Evolutionary conservation across 2,329 filamentous ascomycete genomes (phyloP).

Genomic region (Pezicula radicicola): DNA sequence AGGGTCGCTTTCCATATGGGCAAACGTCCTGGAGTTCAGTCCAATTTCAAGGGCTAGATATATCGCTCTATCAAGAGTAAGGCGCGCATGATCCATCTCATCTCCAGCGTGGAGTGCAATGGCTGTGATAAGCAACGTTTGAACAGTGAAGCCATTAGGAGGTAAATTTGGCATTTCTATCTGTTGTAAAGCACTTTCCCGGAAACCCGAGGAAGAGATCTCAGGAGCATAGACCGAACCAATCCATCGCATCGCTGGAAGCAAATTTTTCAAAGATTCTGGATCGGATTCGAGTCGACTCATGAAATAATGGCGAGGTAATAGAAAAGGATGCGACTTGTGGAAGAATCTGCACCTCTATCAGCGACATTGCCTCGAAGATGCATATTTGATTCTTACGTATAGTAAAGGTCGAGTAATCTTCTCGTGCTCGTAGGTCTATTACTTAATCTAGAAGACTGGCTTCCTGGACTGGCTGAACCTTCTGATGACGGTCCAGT

Average conservation of each 20-base stretch:
- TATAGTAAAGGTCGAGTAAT: conserved; percentile 20
- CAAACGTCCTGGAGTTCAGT: conserved; percentile 55
- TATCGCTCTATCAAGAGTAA: conserved; percentile 44
- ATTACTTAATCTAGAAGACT: conserved; percentile 7
- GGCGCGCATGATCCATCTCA: conserved; percentile 20
- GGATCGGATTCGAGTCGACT: conserved; percentile 29
- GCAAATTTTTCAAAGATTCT: conserved; percentile 26
- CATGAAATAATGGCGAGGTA: conserved; percentile 31
- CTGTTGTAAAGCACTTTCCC: conserved; percentile 21
- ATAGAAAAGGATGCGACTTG: conserved; percentile 32
- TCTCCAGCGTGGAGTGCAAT: conserved; percentile 33
- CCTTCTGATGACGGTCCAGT: conserved; percentile 10
- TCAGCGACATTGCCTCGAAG: conserved; percentile 20
- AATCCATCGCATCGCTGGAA: conserved; percentile 33
- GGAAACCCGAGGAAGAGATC: conserved; percentile 28
- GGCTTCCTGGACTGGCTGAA: conserved; percentile 15
- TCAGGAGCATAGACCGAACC: conserved; percentile 34
- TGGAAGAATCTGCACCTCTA: conserved; percentile 27
- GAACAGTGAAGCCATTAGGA: conserved; percentile 30
- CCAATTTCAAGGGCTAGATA: conserved; percentile 57
- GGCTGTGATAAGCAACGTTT: conserved; percentile 34
- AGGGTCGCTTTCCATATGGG: conserved; percentile 33
- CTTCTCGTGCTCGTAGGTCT: conserved; percentile 16
- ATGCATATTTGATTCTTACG: conserved; percentile 15
- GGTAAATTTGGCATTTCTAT: conserved; percentile 24